A percentile compares a stretch with the other conserved stretches of the same genome.
phyloP scores from a whole-genome alignment of 1,284 basidiomycete genomes.

The Papiliotrema laurentii region DNA sequence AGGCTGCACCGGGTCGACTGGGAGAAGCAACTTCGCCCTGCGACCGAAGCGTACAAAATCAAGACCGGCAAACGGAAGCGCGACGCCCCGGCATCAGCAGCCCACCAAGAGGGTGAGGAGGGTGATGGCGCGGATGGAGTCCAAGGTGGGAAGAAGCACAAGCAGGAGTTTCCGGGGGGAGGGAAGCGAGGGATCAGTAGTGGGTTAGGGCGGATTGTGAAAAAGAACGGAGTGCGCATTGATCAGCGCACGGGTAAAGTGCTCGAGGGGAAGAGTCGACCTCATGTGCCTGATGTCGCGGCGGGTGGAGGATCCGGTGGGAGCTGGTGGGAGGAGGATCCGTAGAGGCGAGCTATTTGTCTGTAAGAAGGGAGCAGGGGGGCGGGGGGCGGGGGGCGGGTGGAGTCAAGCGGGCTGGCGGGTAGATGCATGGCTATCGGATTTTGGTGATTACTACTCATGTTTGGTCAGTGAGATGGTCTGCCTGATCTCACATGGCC shows the following conservation, averaged over 20 bases:
- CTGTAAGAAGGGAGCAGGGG: no score
- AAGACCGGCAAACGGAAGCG: constrained; percentile 21
- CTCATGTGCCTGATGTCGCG: neutral
- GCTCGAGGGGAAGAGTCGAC: constrained; percentile 11
- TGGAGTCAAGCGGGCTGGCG: no score
- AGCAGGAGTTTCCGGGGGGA: constrained; percentile 52
- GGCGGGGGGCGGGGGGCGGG: no score
- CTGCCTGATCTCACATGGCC: no score
- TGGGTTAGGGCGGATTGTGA: constrained; percentile 3
- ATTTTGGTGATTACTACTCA: no score
- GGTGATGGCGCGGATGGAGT: constrained; percentile 24
- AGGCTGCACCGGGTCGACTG: constrained; percentile 79
- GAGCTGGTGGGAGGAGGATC: constrained; percentile 27
- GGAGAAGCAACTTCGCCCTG: constrained; percentile 56
- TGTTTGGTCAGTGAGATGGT: no score
- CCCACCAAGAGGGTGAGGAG: constrained; percentile 19
- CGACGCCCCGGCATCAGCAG: no score
- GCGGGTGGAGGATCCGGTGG: constrained; percentile 1
- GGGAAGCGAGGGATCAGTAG: constrained; percentile 51
- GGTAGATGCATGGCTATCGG: no score
- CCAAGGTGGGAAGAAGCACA: constrained; percentile 8
- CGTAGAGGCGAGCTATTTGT: no score
- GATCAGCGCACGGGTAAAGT: constrained; percentile 44
- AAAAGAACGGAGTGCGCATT: constrained; percentile 2
- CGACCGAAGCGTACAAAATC: constrained; percentile 38